These are phyloP conservation scores for Chloranthus sessilifolius DNA, from an alignment of 164 flowering plant species.

Conservation along the genomic window DNA sequence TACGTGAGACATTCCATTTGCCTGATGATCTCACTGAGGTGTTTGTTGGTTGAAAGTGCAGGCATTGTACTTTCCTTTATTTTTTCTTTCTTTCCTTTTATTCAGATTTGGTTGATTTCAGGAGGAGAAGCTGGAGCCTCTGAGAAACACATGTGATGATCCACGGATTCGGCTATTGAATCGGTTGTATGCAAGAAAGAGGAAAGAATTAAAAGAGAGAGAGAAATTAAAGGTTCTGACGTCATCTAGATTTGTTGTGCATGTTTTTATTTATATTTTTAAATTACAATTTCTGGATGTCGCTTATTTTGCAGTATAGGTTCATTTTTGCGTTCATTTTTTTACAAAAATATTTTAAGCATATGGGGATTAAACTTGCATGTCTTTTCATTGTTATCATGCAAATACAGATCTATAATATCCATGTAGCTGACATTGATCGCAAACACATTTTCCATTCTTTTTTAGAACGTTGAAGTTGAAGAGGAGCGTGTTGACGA, in stretches of 20 bases:
- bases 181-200: slow-evolving; percentile 83
- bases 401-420: no score
- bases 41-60: slow-evolving; percentile 18
- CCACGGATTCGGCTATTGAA: slow-evolving; percentile 84
- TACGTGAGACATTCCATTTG: slow-evolving; percentile 80
- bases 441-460: no score
- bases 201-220: slow-evolving; percentile 81
- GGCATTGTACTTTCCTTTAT: background rate
- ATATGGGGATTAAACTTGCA: background rate
- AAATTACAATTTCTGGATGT: no score
- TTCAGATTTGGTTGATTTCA: slow-evolving; percentile 21
- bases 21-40: slow-evolving; percentile 99
- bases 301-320: no score
- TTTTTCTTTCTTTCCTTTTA: slow-evolving; percentile 4
- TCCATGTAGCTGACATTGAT: no score
- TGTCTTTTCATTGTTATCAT: no score
- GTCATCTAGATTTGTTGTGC: no score
- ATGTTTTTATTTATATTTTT: no score
- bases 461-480: slow-evolving; percentile 64
- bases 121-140: slow-evolving; percentile 95
- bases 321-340: no score
- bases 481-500: slow-evolving; percentile 74
- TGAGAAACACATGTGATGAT: slow-evolving; percentile 81
- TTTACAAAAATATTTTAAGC: background rate
- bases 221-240: slow-evolving; percentile 73